Percentiles rank a stretch among this genome's conserved stretches.
These are phyloP conservation scores for Tricholoma hemisulphureum DNA, from an alignment of 768 basidiomycete species.

Conservation along the genomic window DNA sequence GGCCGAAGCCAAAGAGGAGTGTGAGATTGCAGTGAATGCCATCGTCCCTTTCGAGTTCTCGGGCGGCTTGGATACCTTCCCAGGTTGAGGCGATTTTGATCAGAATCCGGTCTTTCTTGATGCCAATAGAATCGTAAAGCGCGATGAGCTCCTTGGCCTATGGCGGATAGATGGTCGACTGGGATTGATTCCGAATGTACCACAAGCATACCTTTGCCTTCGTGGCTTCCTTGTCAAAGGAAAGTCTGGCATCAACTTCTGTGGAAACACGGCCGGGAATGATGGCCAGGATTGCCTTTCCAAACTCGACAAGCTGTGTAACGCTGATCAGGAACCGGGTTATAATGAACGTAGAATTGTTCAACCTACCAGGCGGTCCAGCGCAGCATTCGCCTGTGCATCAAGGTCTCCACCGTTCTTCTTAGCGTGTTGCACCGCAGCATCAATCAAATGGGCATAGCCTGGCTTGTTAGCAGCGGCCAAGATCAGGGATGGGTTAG, in stretches of 20 bases:
- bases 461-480: slow-evolving; percentile 87
- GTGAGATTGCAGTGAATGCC: slow-evolving; percentile 99
- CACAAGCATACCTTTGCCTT: slow-evolving; percentile 74
- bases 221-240: slow-evolving; percentile 92
- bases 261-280: slow-evolving; percentile 99
- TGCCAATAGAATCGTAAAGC: slow-evolving; percentile 91
- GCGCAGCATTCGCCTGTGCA: slow-evolving; percentile 70
- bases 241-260: slow-evolving; percentile 96
- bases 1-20: slow-evolving; percentile 96
- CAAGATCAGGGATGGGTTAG: slow-evolving; percentile 94
- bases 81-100: slow-evolving; percentile 99
- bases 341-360: not conserved
- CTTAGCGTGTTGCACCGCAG: slow-evolving; percentile 74
- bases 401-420: slow-evolving; percentile 78
- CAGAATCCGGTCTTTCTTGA: slow-evolving; percentile 90
- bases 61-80: slow-evolving; percentile 99
- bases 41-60: slow-evolving; percentile 89
- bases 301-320: slow-evolving; percentile 97
- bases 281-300: slow-evolving; percentile 90
- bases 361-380: slow-evolving; percentile 80
- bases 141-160: slow-evolving; percentile 85
- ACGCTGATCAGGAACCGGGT: not conserved
- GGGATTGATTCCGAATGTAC: not conserved
- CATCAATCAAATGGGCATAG: slow-evolving; percentile 81
- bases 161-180: not conserved